phyloP scores from a whole-genome alignment of 129 eudicot genomes.

The Arctium minus region DNA sequence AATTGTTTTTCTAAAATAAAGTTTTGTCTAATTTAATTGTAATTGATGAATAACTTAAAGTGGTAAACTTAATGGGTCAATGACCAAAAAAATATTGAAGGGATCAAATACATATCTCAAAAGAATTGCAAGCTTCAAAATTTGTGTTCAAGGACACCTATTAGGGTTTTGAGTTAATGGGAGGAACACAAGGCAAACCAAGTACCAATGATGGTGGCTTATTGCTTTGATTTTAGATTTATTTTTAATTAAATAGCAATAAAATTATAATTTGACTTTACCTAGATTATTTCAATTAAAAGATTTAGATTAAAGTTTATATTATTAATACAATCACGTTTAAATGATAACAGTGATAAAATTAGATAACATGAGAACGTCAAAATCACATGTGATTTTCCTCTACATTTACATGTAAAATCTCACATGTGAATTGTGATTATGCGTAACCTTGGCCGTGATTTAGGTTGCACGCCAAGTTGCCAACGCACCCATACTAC shows the following conservation, averaged over 20 bases:
- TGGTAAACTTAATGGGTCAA: neutral
- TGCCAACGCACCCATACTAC: no score
- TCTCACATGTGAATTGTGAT: no score
- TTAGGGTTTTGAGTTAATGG: conserved; percentile 8
- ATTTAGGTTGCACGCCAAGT: no score
- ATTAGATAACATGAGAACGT: no score
- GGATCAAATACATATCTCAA: conserved; percentile 2
- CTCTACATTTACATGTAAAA: no score
- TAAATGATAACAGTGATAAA: no score
- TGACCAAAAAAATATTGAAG: neutral
- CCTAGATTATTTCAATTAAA: neutral
- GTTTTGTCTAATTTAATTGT: no score
- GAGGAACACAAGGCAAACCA: conserved; percentile 35
- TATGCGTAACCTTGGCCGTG: no score
- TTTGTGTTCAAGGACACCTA: conserved; percentile 14
- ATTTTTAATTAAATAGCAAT: neutral
- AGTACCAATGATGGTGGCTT: conserved; percentile 18
- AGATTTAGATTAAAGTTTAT: neutral
- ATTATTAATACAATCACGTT: neutral
- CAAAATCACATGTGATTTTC: no score
- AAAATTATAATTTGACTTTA: neutral
- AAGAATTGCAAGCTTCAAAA: conserved; percentile 23
- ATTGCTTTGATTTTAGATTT: conserved; percentile 18
- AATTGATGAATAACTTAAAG: no score
- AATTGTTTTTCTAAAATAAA: no score